Evolutionary conservation across 305 asterid species (phyloP).

Genomic region (Coffea humblotiana): DNA sequence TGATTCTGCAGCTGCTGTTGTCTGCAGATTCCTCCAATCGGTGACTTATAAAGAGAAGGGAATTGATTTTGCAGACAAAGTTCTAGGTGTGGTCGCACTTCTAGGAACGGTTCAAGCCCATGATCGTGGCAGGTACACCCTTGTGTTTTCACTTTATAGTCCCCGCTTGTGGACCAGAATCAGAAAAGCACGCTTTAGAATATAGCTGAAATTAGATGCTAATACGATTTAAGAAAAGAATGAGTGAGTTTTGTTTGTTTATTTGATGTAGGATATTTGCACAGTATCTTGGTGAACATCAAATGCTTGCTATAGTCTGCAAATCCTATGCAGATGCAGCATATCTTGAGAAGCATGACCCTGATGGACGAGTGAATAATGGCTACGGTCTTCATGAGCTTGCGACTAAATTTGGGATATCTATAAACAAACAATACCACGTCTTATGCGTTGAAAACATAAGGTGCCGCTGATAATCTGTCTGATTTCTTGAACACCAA

Average conservation of each 20-base stretch:
- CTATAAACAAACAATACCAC: constrained; percentile 31
- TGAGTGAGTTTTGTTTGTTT: neutral
- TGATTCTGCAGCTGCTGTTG: constrained; percentile 47
- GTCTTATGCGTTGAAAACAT: constrained; percentile 51
- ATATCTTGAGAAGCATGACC: constrained; percentile 29
- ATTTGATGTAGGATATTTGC: constrained; percentile 49
- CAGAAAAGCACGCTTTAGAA: neutral
- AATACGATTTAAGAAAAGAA: neutral
- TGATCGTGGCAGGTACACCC: constrained; percentile 55
- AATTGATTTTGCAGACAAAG: constrained; percentile 11
- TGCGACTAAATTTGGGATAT: constrained; percentile 33
- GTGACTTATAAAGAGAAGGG: constrained; percentile 15
- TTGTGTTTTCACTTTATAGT: constrained; percentile 1
- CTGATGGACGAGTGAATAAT: constrained; percentile 21
- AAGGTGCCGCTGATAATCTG: constrained; percentile 37
- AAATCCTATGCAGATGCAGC: constrained; percentile 38
- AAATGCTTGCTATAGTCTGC: constrained; percentile 68
- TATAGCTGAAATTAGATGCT: neutral
- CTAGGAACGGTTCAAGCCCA: constrained; percentile 48
- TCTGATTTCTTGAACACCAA: neutral
- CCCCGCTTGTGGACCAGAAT: no score
- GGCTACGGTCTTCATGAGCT: constrained; percentile 25
- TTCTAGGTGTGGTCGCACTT: constrained; percentile 64
- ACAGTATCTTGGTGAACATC: constrained; percentile 58
- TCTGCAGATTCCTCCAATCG: constrained; percentile 35